Evolutionary conservation across 331 rosid genomes (phyloP), one percentile per base, ranked within the genome.

Genomic region (Malus hybrid): DNA sequence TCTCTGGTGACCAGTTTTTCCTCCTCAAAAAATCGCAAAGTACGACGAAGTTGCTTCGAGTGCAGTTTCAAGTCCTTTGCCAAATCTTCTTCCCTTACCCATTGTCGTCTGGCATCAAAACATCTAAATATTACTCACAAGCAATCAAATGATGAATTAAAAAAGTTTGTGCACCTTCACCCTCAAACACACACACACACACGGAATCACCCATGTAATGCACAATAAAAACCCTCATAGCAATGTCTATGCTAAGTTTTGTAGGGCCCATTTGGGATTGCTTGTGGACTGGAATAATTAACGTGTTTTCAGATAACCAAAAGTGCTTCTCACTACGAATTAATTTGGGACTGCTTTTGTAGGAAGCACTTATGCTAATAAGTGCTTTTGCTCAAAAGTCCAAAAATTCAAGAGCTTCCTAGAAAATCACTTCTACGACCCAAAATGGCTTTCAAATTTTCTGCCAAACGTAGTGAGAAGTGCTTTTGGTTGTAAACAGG

Each of bases 11-110:
- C 84, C 70, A 95, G 78, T 83, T 92, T 92, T 86, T 95, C 99
- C 84, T 92, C 99, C 83, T 95, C 99, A 74, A 95, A 90, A 73
- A 86, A 89, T 50, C 93, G 85, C 76, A 92, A 76, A 69, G 92
- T 90, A 74, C 96, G 91, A 52, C 96, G 97, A 73, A 95, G 95
- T 72, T 90, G 98, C 86, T 95, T 92, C 0, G 97, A 77, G 78
- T 95, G 99, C 77, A 95, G 78, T 75, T 92, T 90, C 75, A 92
- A 92, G 82, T 92, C 96, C 93, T 95, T 95, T 61, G 97, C 98
- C 84, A 95, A 89, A 85, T 95, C 98, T 78, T 95, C 97, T 83
- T 92, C 98, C 28, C 97, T 86, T 53, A 95, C 97, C 99, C 99
- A 95, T 85, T 92, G 98, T 16, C 96, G 93, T 75, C 99, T 92